A percentile compares a stretch with the other conserved stretches of the same genome.
Evolutionary conservation across 257 asterid species (phyloP).

Genomic region (Fraxinus quadrangulata): DNA sequence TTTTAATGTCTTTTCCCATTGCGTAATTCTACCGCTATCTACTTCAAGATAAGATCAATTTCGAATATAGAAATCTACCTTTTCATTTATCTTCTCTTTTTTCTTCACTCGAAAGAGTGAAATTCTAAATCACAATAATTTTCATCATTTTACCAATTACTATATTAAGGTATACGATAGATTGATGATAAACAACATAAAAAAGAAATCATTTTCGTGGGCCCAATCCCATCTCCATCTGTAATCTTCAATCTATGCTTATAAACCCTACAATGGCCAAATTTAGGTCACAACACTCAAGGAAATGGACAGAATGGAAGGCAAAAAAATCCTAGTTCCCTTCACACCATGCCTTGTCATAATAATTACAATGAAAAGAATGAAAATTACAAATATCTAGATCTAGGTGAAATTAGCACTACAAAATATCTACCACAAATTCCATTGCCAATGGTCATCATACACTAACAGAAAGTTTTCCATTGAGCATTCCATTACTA

Average conservation of each 20-base stretch:
- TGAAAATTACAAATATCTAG: slow-evolving; percentile 8
- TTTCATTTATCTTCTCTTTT: not conserved
- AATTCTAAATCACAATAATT: too few relatives aligned
- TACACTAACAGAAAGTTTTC: not conserved
- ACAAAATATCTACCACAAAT: not conserved
- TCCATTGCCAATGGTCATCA: not conserved
- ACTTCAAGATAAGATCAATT: not conserved
- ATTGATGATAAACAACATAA: too few relatives aligned
- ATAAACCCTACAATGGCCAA: not conserved
- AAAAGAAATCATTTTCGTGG: not conserved
- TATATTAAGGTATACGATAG: too few relatives aligned
- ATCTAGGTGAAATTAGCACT: too few relatives aligned
- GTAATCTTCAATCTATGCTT: not conserved
- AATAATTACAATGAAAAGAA: slow-evolving; percentile 3
- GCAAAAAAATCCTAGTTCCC: not conserved
- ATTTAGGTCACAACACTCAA: not conserved
- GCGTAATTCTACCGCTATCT: not conserved
- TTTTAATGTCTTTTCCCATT: too few relatives aligned
- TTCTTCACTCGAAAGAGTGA: too few relatives aligned
- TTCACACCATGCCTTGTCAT: slow-evolving; percentile 5
- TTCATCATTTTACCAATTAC: too few relatives aligned
- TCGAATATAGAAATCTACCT: not conserved
- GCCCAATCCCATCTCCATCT: not conserved
- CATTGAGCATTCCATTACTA: too few relatives aligned
- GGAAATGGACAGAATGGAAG: slow-evolving; percentile 1